Evolutionary conservation across 202 grass and related monocot genomes (phyloP), one percentile per base, ranked within the genome.

Genomic region (Sporobolus alterniflorus): DNA sequence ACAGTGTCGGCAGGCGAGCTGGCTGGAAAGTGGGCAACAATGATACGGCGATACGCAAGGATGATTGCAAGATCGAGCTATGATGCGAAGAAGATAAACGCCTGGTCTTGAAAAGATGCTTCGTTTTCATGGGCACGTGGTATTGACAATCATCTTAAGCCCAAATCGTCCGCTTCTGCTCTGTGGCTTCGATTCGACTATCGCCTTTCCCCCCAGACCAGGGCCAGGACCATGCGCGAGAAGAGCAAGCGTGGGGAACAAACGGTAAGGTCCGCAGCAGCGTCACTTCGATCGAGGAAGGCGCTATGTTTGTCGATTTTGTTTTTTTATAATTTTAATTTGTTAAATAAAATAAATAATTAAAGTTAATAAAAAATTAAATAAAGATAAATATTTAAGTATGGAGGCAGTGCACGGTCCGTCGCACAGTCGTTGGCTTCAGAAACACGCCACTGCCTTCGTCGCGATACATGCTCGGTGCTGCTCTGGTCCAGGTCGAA

Each of bases 71-170:
- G 42, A 44, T 28, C 40, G 32, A 44, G 24, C 40, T 55, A 43
- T n/a, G 76, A 73, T 79, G 67, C 56, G 44, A 15, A 17, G 64
- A 36, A 34, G 55, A 29, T 78, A 54, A 13, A 3, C 21, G 73
- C 12, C 63, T 80, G 76, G 87, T 75, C 83, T 74, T 48, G 50
- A 44, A 83, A 79, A 69, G 51, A 82, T 83, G 83, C 74, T 30
- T 50, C 41, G 39, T 11, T 55, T 75, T 29, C 30, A 39, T 16
- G 59, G 40, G 22, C 59, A 64, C 60, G 22, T 30, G 71, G 34
- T 29, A 6, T 6, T 21, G 18, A 70, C 21, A 41, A 70, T 43
- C 75, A 71, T 42, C 20, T 22, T 66, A 66, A 4, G 20, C 61
- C 57, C 41, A 13, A 54, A 52, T 79, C 55, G 66, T 71, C 56